Base-by-base conservation (phyloP, 1,284 basidiomycete species). In the Cerrena zonata region DNA sequence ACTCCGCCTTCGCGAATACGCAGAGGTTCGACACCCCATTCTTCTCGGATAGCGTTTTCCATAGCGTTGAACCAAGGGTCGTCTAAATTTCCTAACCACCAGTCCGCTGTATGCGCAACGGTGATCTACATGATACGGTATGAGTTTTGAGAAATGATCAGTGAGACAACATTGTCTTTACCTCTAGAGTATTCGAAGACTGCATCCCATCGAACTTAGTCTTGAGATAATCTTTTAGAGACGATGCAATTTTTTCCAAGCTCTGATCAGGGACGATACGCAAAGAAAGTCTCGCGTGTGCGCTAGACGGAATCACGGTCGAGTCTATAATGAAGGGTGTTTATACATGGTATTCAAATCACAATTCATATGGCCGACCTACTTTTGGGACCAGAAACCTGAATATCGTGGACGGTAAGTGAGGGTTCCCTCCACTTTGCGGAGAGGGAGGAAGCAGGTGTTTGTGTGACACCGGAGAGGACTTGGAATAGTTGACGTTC, bases 261-360 rank as follows among this genome's bases (percentile, higher is more conserved):
- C 88, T 80, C 68, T 96, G 95, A 64, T 98, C 92, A 0, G 95
- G 95, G 0, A 99, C 95, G 56, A 97, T 86, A 21, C 94, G 88
- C 52, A 97, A 69, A 1, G 91, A 93, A 10, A 95, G 77, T 57
- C 91, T 86, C 1, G 91, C 84, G 30, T 78, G 80, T 18, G 94
- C 91, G 11, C 75, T 78, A 2, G 84, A 80, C 0, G 94, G 91
- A 45, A 97, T 97, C 51, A 96, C 84, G 1, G 93, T 94, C 11
- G 89, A 75, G 62, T 89, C 85, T 91, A 57, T 1, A n/a, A n/a
- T n/a, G n/a, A n/a, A n/a, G n/a, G n/a, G n/a, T n/a, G n/a, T n/a
- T n/a, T n/a, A n/a, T n/a, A n/a, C n/a, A n/a, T n/a, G n/a, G n/a
- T n/a, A n/a, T n/a, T n/a, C n/a, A n/a, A n/a, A n/a, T 4, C 23